Conservation (phyloP, 805 yeast genomes). For the Vanderwaltozyma verrucispora region DNA sequence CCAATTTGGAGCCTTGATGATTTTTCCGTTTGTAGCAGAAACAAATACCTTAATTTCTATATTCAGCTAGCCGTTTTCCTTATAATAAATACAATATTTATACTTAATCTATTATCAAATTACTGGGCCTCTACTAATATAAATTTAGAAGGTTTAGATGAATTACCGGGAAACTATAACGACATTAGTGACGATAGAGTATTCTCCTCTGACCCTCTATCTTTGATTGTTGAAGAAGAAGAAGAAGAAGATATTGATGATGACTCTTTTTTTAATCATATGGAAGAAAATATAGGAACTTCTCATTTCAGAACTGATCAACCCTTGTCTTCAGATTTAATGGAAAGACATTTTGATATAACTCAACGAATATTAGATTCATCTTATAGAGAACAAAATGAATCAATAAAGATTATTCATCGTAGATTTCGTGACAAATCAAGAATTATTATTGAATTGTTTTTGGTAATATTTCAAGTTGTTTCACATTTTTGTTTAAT, state of each 20-base stretch:
- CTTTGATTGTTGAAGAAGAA: too few relatives aligned
- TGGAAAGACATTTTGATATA: background rate
- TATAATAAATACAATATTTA: background rate
- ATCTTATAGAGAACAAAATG: too few relatives aligned
- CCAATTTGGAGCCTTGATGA: slow-evolving; percentile 3
- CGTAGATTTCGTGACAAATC: slow-evolving; percentile 43
- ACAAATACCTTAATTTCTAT: background rate
- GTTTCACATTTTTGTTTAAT: slow-evolving; percentile 14
- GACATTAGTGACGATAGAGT: too few relatives aligned
- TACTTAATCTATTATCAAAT: too few relatives aligned
- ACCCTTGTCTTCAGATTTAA: too few relatives aligned
- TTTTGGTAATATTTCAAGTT: slow-evolving; percentile 36
- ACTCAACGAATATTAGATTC: background rate
- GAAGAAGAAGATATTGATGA: background rate
- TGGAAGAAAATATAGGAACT: background rate
- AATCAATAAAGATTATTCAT: slow-evolving; percentile 29
- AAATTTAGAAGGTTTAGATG: background rate
- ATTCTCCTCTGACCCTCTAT: too few relatives aligned
- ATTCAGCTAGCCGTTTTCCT: background rate
- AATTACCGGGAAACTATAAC: background rate
- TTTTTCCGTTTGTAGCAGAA: background rate
- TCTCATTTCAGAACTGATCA: background rate
- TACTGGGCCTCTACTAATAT: background rate
- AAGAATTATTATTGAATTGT: slow-evolving; percentile 40
- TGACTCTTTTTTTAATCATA: background rate